Conservation (phyloP, 2,329 filamentous ascomycete species). For the Diaporthe citriasiana region DNA sequence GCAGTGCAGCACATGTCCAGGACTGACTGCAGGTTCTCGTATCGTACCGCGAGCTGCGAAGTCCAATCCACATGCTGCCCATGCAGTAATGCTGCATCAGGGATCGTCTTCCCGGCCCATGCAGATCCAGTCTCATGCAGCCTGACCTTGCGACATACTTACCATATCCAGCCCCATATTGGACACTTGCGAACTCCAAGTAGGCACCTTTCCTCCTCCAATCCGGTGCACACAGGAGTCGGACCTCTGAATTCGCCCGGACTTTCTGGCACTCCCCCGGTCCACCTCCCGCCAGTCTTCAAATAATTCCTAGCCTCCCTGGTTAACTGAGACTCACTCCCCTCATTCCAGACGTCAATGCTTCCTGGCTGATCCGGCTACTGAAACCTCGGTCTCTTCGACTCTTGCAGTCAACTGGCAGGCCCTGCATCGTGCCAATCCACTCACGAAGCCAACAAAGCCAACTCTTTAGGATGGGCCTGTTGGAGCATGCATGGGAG, state of each 20-base stretch:
- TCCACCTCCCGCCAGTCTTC: conserved; percentile 16
- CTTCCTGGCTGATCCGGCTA: background rate
- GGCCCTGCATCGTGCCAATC: background rate
- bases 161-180: conserved; percentile 1
- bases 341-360: background rate
- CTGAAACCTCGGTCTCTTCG: background rate
- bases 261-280: background rate
- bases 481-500: conserved; percentile 63
- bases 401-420: background rate
- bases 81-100: background rate
- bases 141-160: conserved; percentile 13
- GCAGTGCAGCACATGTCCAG: background rate
- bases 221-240: conserved; percentile 18
- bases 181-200: background rate
- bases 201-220: background rate
- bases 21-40: background rate
- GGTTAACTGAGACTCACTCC: background rate
- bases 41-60: background rate
- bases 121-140: conserved; percentile 11
- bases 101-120: background rate
- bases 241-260: conserved; percentile 28
- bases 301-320: background rate
- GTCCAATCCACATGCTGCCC: background rate
- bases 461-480: conserved; percentile 56
- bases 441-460: background rate